Evolutionary conservation across 164 flowering plant genomes (phyloP), one percentile per base, ranked within the genome.

Genomic region (Vitis cinerea): DNA sequence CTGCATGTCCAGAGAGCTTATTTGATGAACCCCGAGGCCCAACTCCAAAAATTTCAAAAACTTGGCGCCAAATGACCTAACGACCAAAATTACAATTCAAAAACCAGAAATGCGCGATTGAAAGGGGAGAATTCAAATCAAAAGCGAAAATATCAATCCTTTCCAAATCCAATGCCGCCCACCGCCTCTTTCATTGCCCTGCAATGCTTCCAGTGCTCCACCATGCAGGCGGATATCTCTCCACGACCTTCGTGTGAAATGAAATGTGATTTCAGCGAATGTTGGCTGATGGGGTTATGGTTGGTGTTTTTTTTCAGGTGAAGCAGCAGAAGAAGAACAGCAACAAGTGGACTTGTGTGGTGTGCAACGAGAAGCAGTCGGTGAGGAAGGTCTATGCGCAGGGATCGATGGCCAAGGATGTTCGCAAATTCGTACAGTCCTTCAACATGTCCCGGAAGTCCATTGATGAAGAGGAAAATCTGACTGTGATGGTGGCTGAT

Each of bases 281-380:
- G 12, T 27, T 7, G 23, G 10, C 27, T 63, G 58, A 37, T 8
- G 52, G 19, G 16, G 10, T n/a, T 19, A 7, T 11, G 47, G 47
- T 12, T 52, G 30, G 16, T 50, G 19, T 7, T 49, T 8, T 10
- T 31, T 31, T 17, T 14, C 83, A 93, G 97, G 98, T 92, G 87
- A 90, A 92, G 88, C 96, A 94, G 83, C 80, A 79, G 90, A 89
- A 84, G 90, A 90, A 88, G 83, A 88, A 94, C 84, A 83, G 87
- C 79, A 88, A 89, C 87, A 91, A 88, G 70, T 94, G 97, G 98
- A 81, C 47, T 14, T 92, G 98, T 76, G 94, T 82, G 66, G 81
- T 94, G 27, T 94, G 98, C 89, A 87, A 89, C 76, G 73, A 87
- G 83, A 90, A 85, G 83, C 98, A 94, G 62, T 92, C 97, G 2